Percentiles rank a stretch among this genome's conserved stretches.
Evolutionary conservation across 2,329 filamentous ascomycete species (phyloP).

Genomic region (Diaporthe helianthi): DNA sequence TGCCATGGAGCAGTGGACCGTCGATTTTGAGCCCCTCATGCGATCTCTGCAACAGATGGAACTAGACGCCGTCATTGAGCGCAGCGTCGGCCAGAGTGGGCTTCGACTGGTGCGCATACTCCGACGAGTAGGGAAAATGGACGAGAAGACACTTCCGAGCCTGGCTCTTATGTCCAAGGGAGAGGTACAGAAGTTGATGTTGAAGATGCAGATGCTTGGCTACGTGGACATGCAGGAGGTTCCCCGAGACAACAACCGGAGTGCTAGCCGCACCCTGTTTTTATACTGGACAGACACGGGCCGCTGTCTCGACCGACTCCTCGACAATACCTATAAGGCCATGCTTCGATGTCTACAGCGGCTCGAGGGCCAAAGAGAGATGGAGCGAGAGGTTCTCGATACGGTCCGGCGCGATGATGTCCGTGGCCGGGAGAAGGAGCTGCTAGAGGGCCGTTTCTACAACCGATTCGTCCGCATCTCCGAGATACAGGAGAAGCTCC

Average conservation of each 20-base stretch:
- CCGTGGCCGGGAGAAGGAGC: slow-evolving; percentile 81
- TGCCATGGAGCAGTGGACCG: slow-evolving; percentile 78
- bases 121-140: slow-evolving; percentile 86
- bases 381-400: slow-evolving; percentile 74
- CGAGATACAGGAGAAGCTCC: slow-evolving; percentile 73
- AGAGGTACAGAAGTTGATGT: slow-evolving; percentile 84
- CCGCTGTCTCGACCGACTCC: slow-evolving; percentile 70
- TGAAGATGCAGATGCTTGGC: slow-evolving; percentile 84
- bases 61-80: slow-evolving; percentile 80
- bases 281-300: slow-evolving; percentile 90
- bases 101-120: slow-evolving; percentile 87
- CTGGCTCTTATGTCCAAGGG: slow-evolving; percentile 84
- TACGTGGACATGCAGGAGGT: slow-evolving; percentile 94
- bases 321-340: slow-evolving; percentile 86
- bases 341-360: slow-evolving; percentile 88
- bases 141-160: slow-evolving; percentile 86
- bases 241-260: slow-evolving; percentile 82
- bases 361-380: slow-evolving; percentile 75
- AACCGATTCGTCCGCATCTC: slow-evolving; percentile 57
- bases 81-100: slow-evolving; percentile 77
- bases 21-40: slow-evolving; percentile 80
- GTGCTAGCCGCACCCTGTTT: slow-evolving; percentile 84
- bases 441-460: slow-evolving; percentile 77
- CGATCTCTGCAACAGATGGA: slow-evolving; percentile 76
- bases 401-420: slow-evolving; percentile 89